Conservation (phyloP, 495 filamentous ascomycete genomes). For the Podospora appendiculata region DNA sequence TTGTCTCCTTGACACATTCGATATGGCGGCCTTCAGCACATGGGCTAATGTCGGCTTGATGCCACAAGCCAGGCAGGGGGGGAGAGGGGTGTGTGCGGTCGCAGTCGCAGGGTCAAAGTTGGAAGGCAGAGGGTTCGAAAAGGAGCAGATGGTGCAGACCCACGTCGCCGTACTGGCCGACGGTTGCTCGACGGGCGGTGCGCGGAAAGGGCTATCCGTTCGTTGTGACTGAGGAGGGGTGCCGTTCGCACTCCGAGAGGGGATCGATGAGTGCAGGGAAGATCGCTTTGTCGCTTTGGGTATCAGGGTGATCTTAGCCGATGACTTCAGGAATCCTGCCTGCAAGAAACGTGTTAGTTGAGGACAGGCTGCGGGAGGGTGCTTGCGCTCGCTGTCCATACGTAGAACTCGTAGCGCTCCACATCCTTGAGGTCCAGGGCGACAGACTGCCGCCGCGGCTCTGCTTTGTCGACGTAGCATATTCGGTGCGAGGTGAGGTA, state of each 20-base stretch:
- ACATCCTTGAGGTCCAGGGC: slow-evolving; percentile 85
- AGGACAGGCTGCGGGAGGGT: slow-evolving; percentile 1
- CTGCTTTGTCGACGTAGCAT: slow-evolving; percentile 87
- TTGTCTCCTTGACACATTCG: slow-evolving; percentile 52
- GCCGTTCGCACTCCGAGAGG: slow-evolving; percentile 29
- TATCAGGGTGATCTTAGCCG: slow-evolving; percentile 82
- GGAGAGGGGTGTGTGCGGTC: slow-evolving; percentile 64
- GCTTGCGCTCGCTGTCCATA: slow-evolving; percentile 25
- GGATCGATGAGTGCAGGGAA: slow-evolving; percentile 33
- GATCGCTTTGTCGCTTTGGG: slow-evolving; percentile 61
- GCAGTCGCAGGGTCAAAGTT: slow-evolving; percentile 83
- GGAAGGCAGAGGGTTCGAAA: slow-evolving; percentile 89
- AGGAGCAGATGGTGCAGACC: slow-evolving; percentile 95
- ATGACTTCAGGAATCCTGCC: slow-evolving; percentile 93
- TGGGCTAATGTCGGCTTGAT: slow-evolving; percentile 82
- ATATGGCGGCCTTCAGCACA: slow-evolving; percentile 76
- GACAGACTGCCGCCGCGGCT: slow-evolving; percentile 78
- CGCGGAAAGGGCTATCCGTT: slow-evolving; percentile 40
- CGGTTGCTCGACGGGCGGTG: slow-evolving; percentile 39
- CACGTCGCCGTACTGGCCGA: slow-evolving; percentile 67
- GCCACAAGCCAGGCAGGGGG: slow-evolving; percentile 86
- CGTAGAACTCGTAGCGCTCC: slow-evolving; percentile 86
- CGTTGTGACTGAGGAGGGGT: slow-evolving; percentile 41
- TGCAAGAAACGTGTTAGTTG: slow-evolving; percentile 29
- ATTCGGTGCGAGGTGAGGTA: slow-evolving; percentile 92